phyloP scores from a whole-genome alignment of 768 basidiomycete species.

The Hydnomerulius pinastri region DNA sequence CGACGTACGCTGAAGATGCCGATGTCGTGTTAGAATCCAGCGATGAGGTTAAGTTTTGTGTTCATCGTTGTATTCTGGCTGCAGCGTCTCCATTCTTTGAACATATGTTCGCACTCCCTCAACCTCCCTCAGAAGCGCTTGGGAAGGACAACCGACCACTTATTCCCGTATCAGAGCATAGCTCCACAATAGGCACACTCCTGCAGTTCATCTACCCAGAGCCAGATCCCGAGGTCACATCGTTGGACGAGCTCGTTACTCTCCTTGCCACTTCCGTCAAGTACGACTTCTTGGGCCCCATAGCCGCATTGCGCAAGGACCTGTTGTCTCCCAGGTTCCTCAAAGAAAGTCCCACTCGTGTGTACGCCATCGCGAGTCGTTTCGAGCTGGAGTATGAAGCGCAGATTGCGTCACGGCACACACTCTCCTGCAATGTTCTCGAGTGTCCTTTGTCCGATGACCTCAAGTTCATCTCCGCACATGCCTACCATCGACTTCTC shows the following conservation, averaged over 20 bases:
- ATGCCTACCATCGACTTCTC: conserved; percentile 65
- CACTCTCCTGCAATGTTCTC: conserved; percentile 53
- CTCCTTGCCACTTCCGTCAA: conserved; percentile 59
- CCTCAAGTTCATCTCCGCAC: conserved; percentile 65
- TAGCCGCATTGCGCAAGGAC: conserved; percentile 48
- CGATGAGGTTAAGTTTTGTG: conserved; percentile 50
- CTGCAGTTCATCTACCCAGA: conserved; percentile 66
- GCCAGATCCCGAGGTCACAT: conserved; percentile 50
- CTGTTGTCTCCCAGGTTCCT: conserved; percentile 55
- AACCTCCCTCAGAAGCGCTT: conserved; percentile 33
- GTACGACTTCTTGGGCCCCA: conserved; percentile 57
- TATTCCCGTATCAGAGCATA: conserved; percentile 58
- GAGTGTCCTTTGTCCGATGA: conserved; percentile 63
- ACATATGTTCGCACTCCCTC: conserved; percentile 69
- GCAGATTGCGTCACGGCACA: conserved; percentile 57
- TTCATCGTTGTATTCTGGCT: conserved; percentile 63
- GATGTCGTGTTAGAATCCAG: conserved; percentile 55
- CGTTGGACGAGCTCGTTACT: conserved; percentile 54
- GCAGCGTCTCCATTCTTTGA: conserved; percentile 68
- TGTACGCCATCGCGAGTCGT: conserved; percentile 71
- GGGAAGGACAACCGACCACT: conserved; percentile 37
- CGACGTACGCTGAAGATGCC: conserved; percentile 49
- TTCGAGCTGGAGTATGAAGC: conserved; percentile 67
- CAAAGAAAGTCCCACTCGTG: conserved; percentile 50
- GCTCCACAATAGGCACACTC: conserved; percentile 45